phyloP scores from a whole-genome alignment of 1,284 basidiomycete species.

The Neotropicomus parvogracilis region DNA sequence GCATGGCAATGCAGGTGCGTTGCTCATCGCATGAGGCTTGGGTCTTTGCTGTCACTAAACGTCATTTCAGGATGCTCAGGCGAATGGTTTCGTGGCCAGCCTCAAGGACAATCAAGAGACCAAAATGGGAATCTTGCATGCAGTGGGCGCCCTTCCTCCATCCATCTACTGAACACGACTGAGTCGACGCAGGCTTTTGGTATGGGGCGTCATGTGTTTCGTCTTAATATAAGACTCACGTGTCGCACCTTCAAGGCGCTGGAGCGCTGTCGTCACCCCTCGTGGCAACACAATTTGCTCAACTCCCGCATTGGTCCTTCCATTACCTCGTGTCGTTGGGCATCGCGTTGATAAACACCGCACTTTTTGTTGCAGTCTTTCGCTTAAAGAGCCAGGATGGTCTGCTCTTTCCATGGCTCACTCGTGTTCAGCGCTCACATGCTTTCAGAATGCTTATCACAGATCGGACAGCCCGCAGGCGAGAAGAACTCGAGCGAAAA shows the following conservation, averaged over 20 bases:
- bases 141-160: constrained; percentile 15
- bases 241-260: constrained; percentile 37
- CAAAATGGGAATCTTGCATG: constrained; percentile 33
- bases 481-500: constrained; percentile 28
- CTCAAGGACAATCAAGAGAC: constrained; percentile 28
- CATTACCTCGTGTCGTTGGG: constrained; percentile 63
- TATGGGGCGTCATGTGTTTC: constrained; percentile 9
- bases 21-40: background rate
- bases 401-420: constrained; percentile 15
- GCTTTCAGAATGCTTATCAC: constrained; percentile 28
- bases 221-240: background rate
- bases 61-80: constrained; percentile 27
- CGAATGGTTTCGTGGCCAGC: constrained; percentile 33
- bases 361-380: constrained; percentile 48
- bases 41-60: background rate
- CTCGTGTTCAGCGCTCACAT: constrained; percentile 8
- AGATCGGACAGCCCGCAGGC: constrained; percentile 32
- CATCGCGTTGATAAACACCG: constrained; percentile 46
- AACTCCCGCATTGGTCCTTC: constrained; percentile 52
- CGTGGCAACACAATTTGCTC: constrained; percentile 60
- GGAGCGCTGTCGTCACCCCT: constrained; percentile 62
- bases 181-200: constrained; percentile 31
- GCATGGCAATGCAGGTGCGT: constrained; percentile 44
- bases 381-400: constrained; percentile 54
- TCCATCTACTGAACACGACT: constrained; percentile 1